Evolutionary conservation across 164 flowering plant species (phyloP).

Genomic region (Vitis rupestris): DNA sequence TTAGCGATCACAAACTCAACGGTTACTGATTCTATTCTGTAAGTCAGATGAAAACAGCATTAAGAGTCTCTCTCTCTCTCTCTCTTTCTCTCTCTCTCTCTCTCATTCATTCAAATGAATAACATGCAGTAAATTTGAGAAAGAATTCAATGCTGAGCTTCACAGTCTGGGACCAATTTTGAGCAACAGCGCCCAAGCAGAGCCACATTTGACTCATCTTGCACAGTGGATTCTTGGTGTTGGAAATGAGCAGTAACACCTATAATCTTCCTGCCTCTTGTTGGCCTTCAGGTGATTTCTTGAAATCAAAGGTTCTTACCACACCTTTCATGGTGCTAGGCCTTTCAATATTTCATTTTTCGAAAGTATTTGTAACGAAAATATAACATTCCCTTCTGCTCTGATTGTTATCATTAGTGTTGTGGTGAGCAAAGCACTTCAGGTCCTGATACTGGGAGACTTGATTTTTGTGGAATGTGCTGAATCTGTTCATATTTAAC

Average conservation of each 20-base stretch:
- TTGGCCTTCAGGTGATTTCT: no score
- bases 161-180: constrained; percentile 78
- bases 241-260: constrained; percentile 44
- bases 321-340: no score
- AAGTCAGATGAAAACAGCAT: constrained; percentile 25
- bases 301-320: no score
- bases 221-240: constrained; percentile 91
- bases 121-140: constrained; percentile 80
- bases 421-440: no score
- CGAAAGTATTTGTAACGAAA: no score
- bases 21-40: constrained; percentile 71
- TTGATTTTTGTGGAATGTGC: no score
- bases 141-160: constrained; percentile 80
- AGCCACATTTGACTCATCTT: constrained; percentile 91
- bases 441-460: no score
- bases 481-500: no score
- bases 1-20: constrained; percentile 36
- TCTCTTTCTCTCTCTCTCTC: constrained; percentile 3
- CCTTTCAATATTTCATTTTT: no score
- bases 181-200: constrained; percentile 79
- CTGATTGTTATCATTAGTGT: no score
- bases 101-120: background rate
- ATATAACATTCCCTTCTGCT: no score
- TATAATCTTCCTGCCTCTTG: background rate
- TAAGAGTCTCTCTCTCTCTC: background rate